Evolutionary conservation across 331 rosid genomes (phyloP).

Genomic region (Quercus lobata): DNA sequence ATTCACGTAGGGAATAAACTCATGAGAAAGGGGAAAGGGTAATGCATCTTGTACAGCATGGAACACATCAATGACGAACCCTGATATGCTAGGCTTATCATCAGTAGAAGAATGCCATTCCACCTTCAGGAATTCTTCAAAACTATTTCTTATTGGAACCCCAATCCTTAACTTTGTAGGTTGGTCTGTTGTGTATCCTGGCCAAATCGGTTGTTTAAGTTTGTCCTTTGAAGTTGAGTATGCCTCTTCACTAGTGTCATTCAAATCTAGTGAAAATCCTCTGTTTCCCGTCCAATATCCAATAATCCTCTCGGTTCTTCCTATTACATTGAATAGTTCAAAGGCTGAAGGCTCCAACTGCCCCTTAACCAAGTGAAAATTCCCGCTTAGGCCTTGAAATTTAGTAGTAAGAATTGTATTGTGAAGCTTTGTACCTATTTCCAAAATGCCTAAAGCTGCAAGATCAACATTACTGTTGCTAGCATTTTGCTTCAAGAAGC

Average conservation of each 20-base stretch:
- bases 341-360: conserved; percentile 4
- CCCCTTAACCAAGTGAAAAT: conserved; percentile 9
- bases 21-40: conserved; percentile 17
- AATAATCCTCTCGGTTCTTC: conserved; percentile 3
- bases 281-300: conserved; percentile 16
- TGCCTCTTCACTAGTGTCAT: background rate
- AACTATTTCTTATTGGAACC: conserved; percentile 1
- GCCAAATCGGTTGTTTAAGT: conserved; percentile 18
- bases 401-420: background rate
- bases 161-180: conserved; percentile 32
- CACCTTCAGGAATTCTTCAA: conserved; percentile 3
- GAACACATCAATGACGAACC: conserved; percentile 24
- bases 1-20: background rate
- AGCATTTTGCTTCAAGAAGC: background rate
- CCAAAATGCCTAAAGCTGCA: background rate
- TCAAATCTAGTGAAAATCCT: background rate
- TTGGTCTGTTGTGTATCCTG: conserved; percentile 17
- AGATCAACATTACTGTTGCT: background rate
- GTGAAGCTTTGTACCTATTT: background rate
- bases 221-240: background rate
- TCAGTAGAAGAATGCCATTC: background rate
- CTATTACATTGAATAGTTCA: conserved; percentile 29
- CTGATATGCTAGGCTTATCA: background rate
- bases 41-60: background rate
- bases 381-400: conserved; percentile 27